These are phyloP conservation scores for Apiotrichum veenhuisii DNA, from an alignment of 1,284 basidiomycete species.

Conservation along the genomic window DNA sequence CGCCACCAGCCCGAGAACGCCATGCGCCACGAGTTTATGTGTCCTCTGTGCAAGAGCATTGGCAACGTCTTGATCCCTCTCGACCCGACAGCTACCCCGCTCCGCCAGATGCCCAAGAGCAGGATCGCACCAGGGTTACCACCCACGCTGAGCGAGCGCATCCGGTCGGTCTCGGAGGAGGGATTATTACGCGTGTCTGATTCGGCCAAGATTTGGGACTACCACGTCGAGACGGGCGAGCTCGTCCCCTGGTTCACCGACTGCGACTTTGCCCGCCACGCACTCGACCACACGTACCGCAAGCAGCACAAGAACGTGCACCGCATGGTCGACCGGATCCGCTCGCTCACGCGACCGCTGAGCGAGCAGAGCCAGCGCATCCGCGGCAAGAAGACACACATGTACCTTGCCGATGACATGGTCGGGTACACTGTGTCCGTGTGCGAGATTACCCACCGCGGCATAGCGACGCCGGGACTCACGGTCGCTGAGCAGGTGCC, in stretches of 20 bases:
- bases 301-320: constrained; percentile 26
- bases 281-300: constrained; percentile 30
- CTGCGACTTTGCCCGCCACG: constrained; percentile 28
- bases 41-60: constrained; percentile 95
- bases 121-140: constrained; percentile 17
- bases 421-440: constrained; percentile 80
- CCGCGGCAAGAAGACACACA: constrained; percentile 46
- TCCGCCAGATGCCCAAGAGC: constrained; percentile 20
- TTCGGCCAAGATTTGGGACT: constrained; percentile 46
- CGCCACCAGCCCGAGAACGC: constrained; percentile 94
- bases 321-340: constrained; percentile 44
- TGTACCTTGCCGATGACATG: constrained; percentile 84
- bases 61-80: constrained; percentile 92
- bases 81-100: constrained; percentile 39
- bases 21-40: constrained; percentile 88
- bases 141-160: constrained; percentile 37
- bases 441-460: constrained; percentile 77
- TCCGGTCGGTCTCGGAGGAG: constrained; percentile 45
- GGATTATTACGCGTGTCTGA: constrained; percentile 41
- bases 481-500: constrained; percentile 69
- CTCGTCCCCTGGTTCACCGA: constrained; percentile 46
- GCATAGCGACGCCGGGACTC: constrained; percentile 51
- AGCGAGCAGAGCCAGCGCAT: constrained; percentile 47
- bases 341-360: constrained; percentile 36
- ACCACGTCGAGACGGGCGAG: constrained; percentile 49